phyloP scores from a whole-genome alignment of 2,329 filamentous ascomycete species.

The Aspergillus udagawae region DNA sequence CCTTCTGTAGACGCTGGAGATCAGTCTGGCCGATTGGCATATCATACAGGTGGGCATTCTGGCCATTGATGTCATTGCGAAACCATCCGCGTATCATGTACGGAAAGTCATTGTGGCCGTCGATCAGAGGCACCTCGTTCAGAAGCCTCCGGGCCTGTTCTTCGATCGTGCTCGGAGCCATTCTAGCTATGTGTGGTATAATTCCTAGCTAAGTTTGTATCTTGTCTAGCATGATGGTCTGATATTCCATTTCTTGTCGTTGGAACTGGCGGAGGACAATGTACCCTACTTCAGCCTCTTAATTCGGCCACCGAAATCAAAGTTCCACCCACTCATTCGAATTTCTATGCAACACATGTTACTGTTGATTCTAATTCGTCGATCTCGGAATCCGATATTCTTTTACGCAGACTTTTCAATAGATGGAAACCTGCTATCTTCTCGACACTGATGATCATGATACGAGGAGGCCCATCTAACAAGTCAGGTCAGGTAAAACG shows the following conservation, averaged over 20 bases:
- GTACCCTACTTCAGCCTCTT: background rate
- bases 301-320: background rate
- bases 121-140: background rate
- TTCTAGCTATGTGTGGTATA: background rate
- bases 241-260: no score
- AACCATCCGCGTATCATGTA: background rate
- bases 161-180: background rate
- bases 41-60: background rate
- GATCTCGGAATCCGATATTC: background rate
- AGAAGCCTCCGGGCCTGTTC: background rate
- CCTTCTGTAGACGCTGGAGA: background rate
- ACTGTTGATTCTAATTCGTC: background rate
- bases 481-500: background rate
- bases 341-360: background rate
- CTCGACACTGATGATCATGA: no score
- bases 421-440: no score
- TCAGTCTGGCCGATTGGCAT: background rate
- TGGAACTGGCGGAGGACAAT: no score
- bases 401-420: no score
- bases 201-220: no score
- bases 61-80: background rate
- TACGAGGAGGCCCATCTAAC: no score
- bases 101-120: conserved; percentile 1
- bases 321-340: background rate
- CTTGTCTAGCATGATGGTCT: no score